A percentile compares a stretch with the other conserved stretches of the same genome.
Conservation (phyloP, 1,284 basidiomycete species). For the Malassezia sympodialis region DNA sequence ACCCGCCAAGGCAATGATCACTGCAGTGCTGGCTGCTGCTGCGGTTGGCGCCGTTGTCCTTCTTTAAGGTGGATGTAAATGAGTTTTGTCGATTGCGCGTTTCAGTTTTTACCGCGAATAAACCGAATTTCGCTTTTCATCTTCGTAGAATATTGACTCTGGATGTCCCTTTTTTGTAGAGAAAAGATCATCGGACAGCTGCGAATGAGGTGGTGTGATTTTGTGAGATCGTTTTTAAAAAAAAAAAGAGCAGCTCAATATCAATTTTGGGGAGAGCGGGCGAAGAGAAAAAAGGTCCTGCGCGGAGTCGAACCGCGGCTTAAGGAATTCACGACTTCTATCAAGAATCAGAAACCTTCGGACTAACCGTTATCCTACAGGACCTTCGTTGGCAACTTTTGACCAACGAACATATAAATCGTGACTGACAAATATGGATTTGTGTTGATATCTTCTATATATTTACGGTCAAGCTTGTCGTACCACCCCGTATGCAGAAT, state of each 20-base stretch:
- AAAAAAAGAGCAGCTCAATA: too few species aligned
- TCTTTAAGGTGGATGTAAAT: not conserved
- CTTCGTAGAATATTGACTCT: not conserved
- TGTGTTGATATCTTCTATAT: not conserved
- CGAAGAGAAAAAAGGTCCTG: slow-evolving; percentile 8
- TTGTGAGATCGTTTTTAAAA: not conserved
- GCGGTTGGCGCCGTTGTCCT: not conserved
- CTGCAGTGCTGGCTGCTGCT: not conserved
- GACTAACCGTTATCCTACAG: slow-evolving; percentile 23
- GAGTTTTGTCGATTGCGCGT: not conserved
- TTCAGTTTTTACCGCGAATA: not conserved
- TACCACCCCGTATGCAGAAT: not conserved
- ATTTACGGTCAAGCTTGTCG: not conserved
- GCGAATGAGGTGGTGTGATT: too few species aligned
- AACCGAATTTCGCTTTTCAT: not conserved
- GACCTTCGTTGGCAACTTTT: not conserved
- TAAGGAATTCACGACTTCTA: slow-evolving; percentile 16
- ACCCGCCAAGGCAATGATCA: not conserved
- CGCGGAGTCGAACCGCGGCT: slow-evolving; percentile 16
- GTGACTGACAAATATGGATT: too few species aligned
- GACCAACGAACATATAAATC: too few species aligned
- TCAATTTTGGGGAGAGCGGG: too few species aligned
- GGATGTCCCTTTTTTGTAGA: not conserved
- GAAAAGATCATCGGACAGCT: not conserved
- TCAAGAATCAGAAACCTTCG: slow-evolving; percentile 20